Evolutionary conservation across 148 eudicot genomes (phyloP), one percentile per base, ranked within the genome.

Genomic region (Cornus florida): DNA sequence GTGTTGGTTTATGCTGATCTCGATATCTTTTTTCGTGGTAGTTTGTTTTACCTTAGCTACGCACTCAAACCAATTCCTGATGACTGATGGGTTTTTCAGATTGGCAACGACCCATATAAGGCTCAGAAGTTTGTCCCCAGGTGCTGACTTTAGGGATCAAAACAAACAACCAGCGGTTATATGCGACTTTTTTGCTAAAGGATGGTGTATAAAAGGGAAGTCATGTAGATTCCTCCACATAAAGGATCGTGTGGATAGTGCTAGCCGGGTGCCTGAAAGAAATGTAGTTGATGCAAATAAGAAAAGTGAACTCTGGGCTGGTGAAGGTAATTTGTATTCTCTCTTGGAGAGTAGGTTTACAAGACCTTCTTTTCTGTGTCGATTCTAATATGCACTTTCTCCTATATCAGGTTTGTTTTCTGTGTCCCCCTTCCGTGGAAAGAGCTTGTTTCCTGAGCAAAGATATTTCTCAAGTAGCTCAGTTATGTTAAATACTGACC

Each of bases 191-290:
- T 92, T 87, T 84, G 89, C 91, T 31, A 88, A 91, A 84, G 99
- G 97, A 77, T 95, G 99, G 99, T 95, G 99, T 85, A 91, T 95
- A 71, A 95, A 87, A 87, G 99, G 97, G 78, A 87, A 84, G 78
- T 85, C 92, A 23, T 95, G 97, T 87, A 88, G 89, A 84, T 93
- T 95, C 79, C 90, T 91, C 83, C 99, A 95, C 78, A 77, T 84
- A 69, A 95, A 81, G 80, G 92, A 88, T 60, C 43, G 78, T 70
- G 75, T 77, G 71, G 84, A 81, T 75, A 70, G 39, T 67, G 67
- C 48, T 70, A 77, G 80, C 76, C 86, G 81, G 75, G 77, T 64
- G 43, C 81, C 82, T 20, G 91, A 80, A 76, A 89, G 85, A 64
- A 85, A 70, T 70, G 59, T 64, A 71, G 75, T 79, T 72, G 69